Base-by-base conservation (phyloP, 2,329 filamentous ascomycete genomes). In the Nigrospora sphaerica region DNA sequence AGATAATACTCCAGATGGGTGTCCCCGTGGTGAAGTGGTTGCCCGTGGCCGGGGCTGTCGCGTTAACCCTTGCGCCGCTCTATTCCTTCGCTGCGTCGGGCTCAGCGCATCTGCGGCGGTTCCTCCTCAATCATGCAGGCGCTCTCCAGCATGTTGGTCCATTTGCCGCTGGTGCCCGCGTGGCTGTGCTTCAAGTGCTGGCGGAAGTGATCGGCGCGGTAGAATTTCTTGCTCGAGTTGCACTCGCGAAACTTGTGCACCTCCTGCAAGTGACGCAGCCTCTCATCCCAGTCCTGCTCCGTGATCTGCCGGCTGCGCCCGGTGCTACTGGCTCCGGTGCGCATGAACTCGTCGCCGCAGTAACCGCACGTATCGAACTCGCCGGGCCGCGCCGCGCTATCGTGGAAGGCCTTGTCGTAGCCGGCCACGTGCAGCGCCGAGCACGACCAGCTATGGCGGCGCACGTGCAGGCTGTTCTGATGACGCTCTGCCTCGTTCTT, bases 181-280 rank as follows among this genome's bases (percentile, higher is more conserved):
- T 97, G 93, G 64, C 90, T 96, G 65, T 98, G 93, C 73, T 97
- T 98, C 48, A 98, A 74, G 68, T 98, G 93, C 67, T 98, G 93
- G 49, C 93, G 83, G 74, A 98, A 98, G 65, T 98, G 93, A 65
- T 98, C 93, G 32, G 93, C 93, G 34, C 93, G 81, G 71, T 87
- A 98, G 66, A 98, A 98, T 65, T 97, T 97, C 74, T 98, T 98
- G 55, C 87, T 86, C 59, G 93, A 90, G 65, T 98, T 98, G 77
- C 93, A 98, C 69, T 97, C 93, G 52, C 90, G 83, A 63, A 95
- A 98, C 63, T 98, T 98, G 73, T 98, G 93, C 52, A 90, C 80
- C 57, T 88, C 85, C 60, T 90, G 91, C 45, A 98, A 72, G 70
- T 98, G 93, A 47, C 87, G 85, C 45, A 91, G 82, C 48, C 93